Evolutionary conservation across 176 grass and related monocot species (phyloP), one percentile per base, ranked within the genome.

Genomic region (Hsuehochloa calcarea): DNA sequence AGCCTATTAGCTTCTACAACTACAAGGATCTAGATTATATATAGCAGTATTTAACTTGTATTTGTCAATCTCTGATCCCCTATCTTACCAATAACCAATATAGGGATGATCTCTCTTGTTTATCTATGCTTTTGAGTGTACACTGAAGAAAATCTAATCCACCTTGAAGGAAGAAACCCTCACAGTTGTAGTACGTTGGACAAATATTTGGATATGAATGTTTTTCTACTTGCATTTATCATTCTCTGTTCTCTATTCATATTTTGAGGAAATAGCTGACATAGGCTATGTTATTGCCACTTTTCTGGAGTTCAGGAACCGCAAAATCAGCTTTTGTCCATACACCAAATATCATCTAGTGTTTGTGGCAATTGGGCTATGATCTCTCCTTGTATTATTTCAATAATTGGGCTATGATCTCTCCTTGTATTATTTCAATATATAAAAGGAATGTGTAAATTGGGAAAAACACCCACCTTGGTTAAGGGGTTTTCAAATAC

Each of bases 211-310:
- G 65, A 46, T 69, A 49, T 5, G 17, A 65, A 10, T 65, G 29
- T 27, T 9, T 55, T 45, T 74, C 34, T 63, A 78, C 54, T 70
- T 82, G 34, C 9, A 79, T 73, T 78, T 73, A 17, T 38, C 52
- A 71, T 20, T 20, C n/a, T 34, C 65, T 39, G 17, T 70, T 3
- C 23, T 26, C 19, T 82, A 26, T 70, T 59, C 71, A n/a, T 71
- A 61, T 12, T 71, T 68, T 38, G 75, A 73, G 10, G 58, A 70
- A 46, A 60, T 60, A 60, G 4, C 10, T 56, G 54, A 2, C 54
- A 69, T 35, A 77, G n/a, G 7, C 4, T 55, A 83, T 72, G 35
- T 27, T 68, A 52, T 29, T 67, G 34, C 15, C 45, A 5, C 20
- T 44, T 78, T n/a, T n/a, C 8, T 45, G 25, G 25, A 70, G 26